Evolutionary conservation across 192 early-diverging fungal genomes (phyloP).

Genomic region (Geranomyces variabilis): DNA sequence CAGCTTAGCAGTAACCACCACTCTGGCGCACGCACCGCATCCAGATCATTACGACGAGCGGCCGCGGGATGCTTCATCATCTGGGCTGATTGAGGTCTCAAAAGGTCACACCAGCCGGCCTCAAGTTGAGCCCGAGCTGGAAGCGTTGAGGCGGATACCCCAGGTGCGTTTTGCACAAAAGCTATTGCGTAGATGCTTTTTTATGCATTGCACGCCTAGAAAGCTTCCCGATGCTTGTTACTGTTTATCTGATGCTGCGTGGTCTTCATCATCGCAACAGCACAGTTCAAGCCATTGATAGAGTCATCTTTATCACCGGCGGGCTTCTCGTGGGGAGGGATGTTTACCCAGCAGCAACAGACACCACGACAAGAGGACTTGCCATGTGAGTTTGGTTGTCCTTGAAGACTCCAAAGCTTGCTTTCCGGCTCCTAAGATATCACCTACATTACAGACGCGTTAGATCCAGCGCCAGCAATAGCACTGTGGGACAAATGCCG

Average conservation of each 20-base stretch:
- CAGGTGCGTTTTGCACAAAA: slow-evolving; percentile 26
- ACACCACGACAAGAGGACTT: neutral
- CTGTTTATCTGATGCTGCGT: too few species aligned
- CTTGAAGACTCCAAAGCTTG: too few species aligned
- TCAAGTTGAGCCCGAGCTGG: slow-evolving; percentile 13
- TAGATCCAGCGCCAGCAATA: slow-evolving; percentile 25
- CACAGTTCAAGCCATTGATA: slow-evolving; percentile 37
- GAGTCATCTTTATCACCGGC: slow-evolving; percentile 19
- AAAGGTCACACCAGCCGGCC: neutral
- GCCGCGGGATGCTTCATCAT: neutral
- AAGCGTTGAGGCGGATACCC: slow-evolving; percentile 26
- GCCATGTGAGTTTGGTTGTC: slow-evolving; percentile 20
- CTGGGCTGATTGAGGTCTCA: neutral
- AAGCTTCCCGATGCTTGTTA: too few species aligned
- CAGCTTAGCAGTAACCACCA: too few species aligned
- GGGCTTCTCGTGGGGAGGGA: slow-evolving; percentile 33
- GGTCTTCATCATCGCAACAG: neutral
- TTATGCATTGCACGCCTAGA: too few species aligned
- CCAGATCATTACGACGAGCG: slow-evolving; percentile 1
- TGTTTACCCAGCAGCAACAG: slow-evolving; percentile 9
- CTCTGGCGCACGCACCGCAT: neutral
- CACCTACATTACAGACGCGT: slow-evolving; percentile 15
- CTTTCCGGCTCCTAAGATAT: too few species aligned
- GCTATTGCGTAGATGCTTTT: too few species aligned
- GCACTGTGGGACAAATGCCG: slow-evolving; percentile 19